These are phyloP conservation scores for Dactylis glomerata DNA, from an alignment of 176 grass and related monocot genomes.

Conservation along the genomic window DNA sequence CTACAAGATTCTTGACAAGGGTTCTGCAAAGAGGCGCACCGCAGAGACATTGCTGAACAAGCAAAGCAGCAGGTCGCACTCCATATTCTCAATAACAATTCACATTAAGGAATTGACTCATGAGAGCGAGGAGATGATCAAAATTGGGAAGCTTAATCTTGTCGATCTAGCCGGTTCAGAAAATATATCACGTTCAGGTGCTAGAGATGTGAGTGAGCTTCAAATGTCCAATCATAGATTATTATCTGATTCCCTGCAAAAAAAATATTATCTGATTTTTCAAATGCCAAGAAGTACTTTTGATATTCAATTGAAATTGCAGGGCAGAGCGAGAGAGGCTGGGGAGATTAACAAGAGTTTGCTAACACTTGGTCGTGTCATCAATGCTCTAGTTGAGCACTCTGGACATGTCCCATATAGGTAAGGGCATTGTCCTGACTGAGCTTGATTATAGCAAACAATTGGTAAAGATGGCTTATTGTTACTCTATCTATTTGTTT, in stretches of 20 bases:
- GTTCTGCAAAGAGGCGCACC: constrained; percentile 95
- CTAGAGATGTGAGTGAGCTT: constrained; percentile 90
- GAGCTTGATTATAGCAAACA: constrained; percentile 15
- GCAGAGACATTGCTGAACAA: constrained; percentile 98
- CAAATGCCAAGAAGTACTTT: constrained; percentile 14
- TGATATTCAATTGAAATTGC: constrained; percentile 50
- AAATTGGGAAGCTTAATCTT: constrained; percentile 99
- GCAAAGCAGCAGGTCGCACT: constrained; percentile 98
- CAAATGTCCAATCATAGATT: neutral
- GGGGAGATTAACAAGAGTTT: constrained; percentile 99
- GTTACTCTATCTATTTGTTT: constrained; percentile 39
- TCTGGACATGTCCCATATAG: constrained; percentile 97
- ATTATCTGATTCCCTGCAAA: too few relatives aligned
- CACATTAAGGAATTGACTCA: constrained; percentile 96
- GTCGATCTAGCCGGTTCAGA: constrained; percentile 99
- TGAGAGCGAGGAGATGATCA: constrained; percentile 99
- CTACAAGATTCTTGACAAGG: constrained; percentile 99
- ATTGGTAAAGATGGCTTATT: constrained; percentile 8
- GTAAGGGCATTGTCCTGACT: constrained; percentile 28
- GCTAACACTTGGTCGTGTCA: constrained; percentile 93
- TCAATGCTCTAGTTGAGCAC: constrained; percentile 98
- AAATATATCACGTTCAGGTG: constrained; percentile 97
- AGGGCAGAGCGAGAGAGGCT: constrained; percentile 99
- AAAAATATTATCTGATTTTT: constrained; percentile 20
- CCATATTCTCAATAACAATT: constrained; percentile 99